phyloP scores from a whole-genome alignment of 176 grass and related monocot species.

The Eragrostis nindensis region DNA sequence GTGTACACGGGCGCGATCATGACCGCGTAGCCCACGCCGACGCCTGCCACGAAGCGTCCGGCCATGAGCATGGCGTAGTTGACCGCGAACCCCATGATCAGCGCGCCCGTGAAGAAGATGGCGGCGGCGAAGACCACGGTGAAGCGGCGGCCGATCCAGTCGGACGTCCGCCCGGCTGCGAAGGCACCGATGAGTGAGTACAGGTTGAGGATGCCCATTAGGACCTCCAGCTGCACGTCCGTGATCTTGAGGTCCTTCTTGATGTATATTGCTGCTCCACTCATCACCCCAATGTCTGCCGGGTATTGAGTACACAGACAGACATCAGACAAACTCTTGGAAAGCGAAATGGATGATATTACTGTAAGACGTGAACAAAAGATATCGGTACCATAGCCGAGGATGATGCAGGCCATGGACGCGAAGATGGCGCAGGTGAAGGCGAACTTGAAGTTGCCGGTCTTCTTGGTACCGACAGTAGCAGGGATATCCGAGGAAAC shows the following conservation, averaged over 20 bases:
- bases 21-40: slow-evolving; percentile 65
- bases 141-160: slow-evolving; percentile 68
- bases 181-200: slow-evolving; percentile 70
- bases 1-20: slow-evolving; percentile 79
- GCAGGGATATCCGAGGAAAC: background rate
- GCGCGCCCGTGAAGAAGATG: slow-evolving; percentile 63
- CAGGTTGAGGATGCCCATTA: slow-evolving; percentile 64
- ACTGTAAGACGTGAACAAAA: background rate
- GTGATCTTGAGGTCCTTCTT: slow-evolving; percentile 54
- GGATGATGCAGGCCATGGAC: slow-evolving; percentile 68
- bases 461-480: background rate
- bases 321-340: background rate
- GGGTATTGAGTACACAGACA: background rate
- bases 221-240: slow-evolving; percentile 61
- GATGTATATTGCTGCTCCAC: slow-evolving; percentile 60
- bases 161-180: slow-evolving; percentile 59
- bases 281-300: slow-evolving; percentile 68
- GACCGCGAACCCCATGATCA: slow-evolving; percentile 61
- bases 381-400: slow-evolving; percentile 55
- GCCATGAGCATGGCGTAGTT: slow-evolving; percentile 62
- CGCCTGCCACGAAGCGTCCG: slow-evolving; percentile 62
- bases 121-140: slow-evolving; percentile 55
- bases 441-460: slow-evolving; percentile 43
- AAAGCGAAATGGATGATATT: slow-evolving; percentile 9
- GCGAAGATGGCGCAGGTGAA: slow-evolving; percentile 57